These are phyloP conservation scores for Leccinum arenicola DNA, from an alignment of 768 basidiomycete genomes.

Conservation along the genomic window DNA sequence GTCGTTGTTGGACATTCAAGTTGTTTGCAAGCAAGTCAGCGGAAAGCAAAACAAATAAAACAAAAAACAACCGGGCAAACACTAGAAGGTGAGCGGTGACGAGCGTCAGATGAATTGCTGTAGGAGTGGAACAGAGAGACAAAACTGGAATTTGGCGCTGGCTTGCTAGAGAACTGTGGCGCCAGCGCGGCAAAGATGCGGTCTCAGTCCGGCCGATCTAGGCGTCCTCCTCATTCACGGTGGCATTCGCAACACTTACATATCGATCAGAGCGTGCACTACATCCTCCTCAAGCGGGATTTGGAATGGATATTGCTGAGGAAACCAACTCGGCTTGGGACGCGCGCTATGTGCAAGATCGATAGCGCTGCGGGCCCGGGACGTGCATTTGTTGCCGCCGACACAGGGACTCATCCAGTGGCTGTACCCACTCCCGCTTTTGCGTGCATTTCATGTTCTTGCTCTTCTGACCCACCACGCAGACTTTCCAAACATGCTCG, in stretches of 20 bases:
- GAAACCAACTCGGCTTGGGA: slow-evolving; percentile 34
- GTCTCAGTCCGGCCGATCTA: too few relatives aligned
- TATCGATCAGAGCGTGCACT: slow-evolving; percentile 68
- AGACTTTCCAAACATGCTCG: slow-evolving; percentile 62
- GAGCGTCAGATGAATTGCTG: too few relatives aligned
- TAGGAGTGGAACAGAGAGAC: too few relatives aligned
- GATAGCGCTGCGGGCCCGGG: slow-evolving; percentile 67
- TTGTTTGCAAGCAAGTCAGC: too few relatives aligned
- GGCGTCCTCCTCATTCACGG: slow-evolving; percentile 46
- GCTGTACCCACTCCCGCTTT: slow-evolving; percentile 44
- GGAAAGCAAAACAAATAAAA: background rate
- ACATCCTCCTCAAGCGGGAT: slow-evolving; percentile 70
- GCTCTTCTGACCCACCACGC: background rate
- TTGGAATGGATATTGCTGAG: slow-evolving; percentile 2
- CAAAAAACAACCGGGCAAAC: background rate
- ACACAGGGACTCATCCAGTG: slow-evolving; percentile 55
- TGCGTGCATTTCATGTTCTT: background rate
- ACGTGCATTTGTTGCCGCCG: slow-evolving; percentile 84
- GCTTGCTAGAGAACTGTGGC: too few relatives aligned
- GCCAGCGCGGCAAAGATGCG: too few relatives aligned
- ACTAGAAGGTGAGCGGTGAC: too few relatives aligned
- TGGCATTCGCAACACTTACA: slow-evolving; percentile 54
- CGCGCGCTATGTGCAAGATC: slow-evolving; percentile 44
- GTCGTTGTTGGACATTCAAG: background rate
- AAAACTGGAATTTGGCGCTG: too few relatives aligned